phyloP scores from a whole-genome alignment of 306 rosid genomes.

The Urtica urens region DNA sequence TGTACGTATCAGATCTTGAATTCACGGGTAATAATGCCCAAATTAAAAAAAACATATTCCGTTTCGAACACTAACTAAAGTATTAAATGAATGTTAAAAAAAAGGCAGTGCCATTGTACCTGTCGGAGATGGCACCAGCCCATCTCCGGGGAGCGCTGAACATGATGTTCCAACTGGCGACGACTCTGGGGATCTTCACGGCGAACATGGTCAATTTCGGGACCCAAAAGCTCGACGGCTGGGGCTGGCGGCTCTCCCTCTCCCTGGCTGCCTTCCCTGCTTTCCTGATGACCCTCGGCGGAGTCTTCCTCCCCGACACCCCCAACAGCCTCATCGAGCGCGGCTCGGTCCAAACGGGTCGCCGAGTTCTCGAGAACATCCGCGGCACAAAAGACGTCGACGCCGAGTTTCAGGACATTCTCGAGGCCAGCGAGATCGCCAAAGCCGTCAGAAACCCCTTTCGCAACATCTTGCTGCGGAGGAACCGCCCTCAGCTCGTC shows the following conservation, averaged over 20 bases:
- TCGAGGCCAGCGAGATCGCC: conserved; percentile 69
- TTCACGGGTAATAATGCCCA: no score
- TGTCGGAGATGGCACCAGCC: conserved; percentile 93
- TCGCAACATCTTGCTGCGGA: conserved; percentile 51
- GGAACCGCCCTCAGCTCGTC: conserved; percentile 63
- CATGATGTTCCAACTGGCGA: conserved; percentile 95
- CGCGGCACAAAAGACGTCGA: conserved; percentile 62
- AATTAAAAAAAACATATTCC: no score
- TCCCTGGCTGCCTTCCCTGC: conserved; percentile 82
- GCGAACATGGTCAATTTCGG: conserved; percentile 89
- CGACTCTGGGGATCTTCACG: conserved; percentile 71
- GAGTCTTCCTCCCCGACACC: conserved; percentile 74
- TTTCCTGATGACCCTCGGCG: conserved; percentile 63
- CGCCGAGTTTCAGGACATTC: conserved; percentile 76
- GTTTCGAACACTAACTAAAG: no score
- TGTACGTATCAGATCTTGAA: no score
- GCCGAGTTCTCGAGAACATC: conserved; percentile 48
- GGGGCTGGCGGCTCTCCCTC: conserved; percentile 95
- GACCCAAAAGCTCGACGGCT: conserved; percentile 55
- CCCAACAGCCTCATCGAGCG: conserved; percentile 80
- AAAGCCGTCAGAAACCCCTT: conserved; percentile 57
- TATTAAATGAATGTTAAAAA: no score
- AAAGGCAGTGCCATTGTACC: conserved; percentile 82
- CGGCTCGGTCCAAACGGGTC: conserved; percentile 47
- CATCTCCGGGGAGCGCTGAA: conserved; percentile 84